Evolutionary conservation across 2,329 filamentous ascomycete species (phyloP).

Genomic region (Chalaropsis ovoidea): DNA sequence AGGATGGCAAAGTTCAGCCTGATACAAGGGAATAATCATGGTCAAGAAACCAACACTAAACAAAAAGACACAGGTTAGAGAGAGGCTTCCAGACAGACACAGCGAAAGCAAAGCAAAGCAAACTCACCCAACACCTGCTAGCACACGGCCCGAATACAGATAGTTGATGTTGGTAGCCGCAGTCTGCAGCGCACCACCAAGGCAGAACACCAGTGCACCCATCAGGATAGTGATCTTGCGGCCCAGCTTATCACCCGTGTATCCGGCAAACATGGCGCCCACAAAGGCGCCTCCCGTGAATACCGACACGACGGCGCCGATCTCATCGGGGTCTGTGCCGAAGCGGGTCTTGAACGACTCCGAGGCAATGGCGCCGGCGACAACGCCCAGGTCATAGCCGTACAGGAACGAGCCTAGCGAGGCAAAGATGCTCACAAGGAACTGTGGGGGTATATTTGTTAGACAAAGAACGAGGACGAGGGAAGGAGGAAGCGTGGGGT

Average conservation of each 20-base stretch:
- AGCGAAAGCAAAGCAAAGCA: not conserved
- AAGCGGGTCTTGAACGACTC: conserved; percentile 33
- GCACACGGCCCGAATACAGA: conserved; percentile 58
- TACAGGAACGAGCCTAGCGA: conserved; percentile 46
- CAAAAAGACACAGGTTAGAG: not conserved
- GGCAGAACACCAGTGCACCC: conserved; percentile 59
- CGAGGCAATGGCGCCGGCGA: conserved; percentile 44
- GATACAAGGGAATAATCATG: conserved; percentile 51
- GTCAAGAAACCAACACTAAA: conserved; percentile 38
- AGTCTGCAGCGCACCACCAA: conserved; percentile 65
- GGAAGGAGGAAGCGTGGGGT: conserved; percentile 5
- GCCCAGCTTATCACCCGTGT: conserved; percentile 53
- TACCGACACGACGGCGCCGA: conserved; percentile 62
- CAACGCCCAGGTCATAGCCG: conserved; percentile 47
- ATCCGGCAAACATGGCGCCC: conserved; percentile 55
- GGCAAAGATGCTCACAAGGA: conserved; percentile 45
- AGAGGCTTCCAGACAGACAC: not conserved
- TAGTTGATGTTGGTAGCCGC: conserved; percentile 49
- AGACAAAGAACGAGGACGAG: not conserved
- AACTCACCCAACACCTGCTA: conserved; percentile 51
- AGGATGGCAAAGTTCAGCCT: conserved; percentile 70
- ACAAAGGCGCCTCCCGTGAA: conserved; percentile 71
- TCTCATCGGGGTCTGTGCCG: conserved; percentile 32
- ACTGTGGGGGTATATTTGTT: conserved; percentile 31
- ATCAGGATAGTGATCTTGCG: conserved; percentile 61